phyloP scores from a whole-genome alignment of 2,329 filamentous ascomycete species.

The Microdochium nivale region DNA sequence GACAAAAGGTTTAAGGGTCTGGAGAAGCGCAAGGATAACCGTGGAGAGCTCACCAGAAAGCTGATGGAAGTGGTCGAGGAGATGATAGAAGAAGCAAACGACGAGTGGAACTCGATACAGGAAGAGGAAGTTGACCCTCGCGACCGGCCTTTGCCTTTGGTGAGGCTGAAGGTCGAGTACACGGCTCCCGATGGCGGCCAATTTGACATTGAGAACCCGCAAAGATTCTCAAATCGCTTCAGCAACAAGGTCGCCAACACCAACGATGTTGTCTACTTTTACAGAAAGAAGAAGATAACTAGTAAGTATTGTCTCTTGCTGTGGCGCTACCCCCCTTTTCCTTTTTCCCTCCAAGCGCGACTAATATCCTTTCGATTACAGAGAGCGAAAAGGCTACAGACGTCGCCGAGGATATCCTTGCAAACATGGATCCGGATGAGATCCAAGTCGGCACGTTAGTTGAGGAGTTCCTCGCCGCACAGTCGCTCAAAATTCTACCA shows the following conservation, averaged over 20 bases:
- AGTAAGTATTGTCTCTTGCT: no score
- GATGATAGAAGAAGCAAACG: constrained; percentile 77
- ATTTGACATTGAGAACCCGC: constrained; percentile 90
- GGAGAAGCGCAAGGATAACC: constrained; percentile 74
- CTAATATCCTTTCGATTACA: constrained; percentile 3
- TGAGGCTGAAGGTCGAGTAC: constrained; percentile 86
- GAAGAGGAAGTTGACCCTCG: constrained; percentile 51
- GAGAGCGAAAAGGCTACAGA: constrained; percentile 38
- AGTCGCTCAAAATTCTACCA: constrained; percentile 86
- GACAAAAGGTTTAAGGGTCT: constrained; percentile 71
- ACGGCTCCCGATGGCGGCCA: constrained; percentile 74
- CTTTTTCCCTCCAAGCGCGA: no score
- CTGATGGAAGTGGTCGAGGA: constrained; percentile 73
- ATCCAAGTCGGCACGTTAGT: constrained; percentile 87
- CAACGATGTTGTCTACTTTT: constrained; percentile 88
- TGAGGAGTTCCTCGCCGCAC: constrained; percentile 74
- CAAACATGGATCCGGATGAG: constrained; percentile 57
- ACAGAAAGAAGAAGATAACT: constrained; percentile 70
- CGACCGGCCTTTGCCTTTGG: constrained; percentile 66
- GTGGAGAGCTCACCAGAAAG: constrained; percentile 67
- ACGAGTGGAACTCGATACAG: constrained; percentile 74
- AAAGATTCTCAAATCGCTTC: constrained; percentile 91
- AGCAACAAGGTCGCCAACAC: constrained; percentile 85
- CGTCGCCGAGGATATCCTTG: constrained; percentile 54
- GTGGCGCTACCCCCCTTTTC: no score